Evolutionary conservation across 257 asterid genomes (phyloP), one percentile per base, ranked within the genome.

Genomic region (Apocynum venetum): DNA sequence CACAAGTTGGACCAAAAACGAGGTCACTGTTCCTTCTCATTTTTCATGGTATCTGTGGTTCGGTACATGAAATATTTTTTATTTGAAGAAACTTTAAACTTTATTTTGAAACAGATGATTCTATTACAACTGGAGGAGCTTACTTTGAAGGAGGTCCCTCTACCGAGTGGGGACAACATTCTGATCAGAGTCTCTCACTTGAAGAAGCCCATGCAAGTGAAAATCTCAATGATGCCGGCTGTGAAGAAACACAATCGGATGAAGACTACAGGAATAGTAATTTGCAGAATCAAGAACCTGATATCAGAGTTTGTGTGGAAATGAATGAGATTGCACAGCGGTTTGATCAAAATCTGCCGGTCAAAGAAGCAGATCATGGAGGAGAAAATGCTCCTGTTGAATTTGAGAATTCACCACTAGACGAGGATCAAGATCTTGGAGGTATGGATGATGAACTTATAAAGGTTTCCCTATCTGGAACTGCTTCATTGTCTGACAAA

Each of bases 21-120:
- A 44, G 90, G 97, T 87, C 79, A 82, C 82, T 13, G 35, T 64
- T 60, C 71, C 66, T 76, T 77, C 59, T 71, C 52, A 44, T 25
- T 67, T 60, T 38, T 63, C 41, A 2, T 44, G 38, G 46, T 65
- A 40, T 70, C 70, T 43, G 40, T 43, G 40, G 59, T 40, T 31
- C 49, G 20, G 11, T 36, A 40, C 36, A 57, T 25, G 9, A 49
- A 46, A 3, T 49, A 4, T 49, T 17, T 6, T 65, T 11, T 7
- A 76, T 66, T 4, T 38, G 1, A 35, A 66, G n/a, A 3, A 2
- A 41, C 70, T 76, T 19, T 63, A 6, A 53, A 72, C 41, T 35
- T 55, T 11, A 17, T 48, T 52, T 31, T 12, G 0, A 17, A 73
- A 12, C 38, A 48, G 75, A 77, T 67, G 75, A 73, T 63, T 59